Conservation (phyloP, 179 eudicot species). For the Beta corolliflora region DNA sequence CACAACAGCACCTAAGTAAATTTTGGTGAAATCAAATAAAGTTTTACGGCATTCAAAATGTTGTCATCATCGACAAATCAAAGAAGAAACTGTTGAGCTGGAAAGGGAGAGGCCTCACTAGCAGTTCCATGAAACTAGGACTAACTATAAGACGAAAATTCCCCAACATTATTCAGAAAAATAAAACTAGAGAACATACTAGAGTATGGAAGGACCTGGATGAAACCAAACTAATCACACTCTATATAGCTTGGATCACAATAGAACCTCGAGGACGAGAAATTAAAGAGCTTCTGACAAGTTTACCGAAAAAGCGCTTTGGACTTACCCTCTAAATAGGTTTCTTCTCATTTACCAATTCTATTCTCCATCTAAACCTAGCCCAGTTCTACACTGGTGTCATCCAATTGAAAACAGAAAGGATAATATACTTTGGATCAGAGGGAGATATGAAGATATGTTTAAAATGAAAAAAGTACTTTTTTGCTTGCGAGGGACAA, state of each 20-base stretch:
- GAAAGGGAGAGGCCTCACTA: background rate
- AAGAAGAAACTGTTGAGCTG: background rate
- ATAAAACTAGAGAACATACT: background rate
- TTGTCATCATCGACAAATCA: background rate
- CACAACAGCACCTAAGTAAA: slow-evolving; percentile 5
- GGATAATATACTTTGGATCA: too few relatives aligned
- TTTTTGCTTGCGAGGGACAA: background rate
- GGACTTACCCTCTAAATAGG: background rate
- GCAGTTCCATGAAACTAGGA: background rate
- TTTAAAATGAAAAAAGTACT: background rate
- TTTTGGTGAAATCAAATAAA: background rate
- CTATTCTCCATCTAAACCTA: background rate
- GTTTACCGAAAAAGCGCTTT: background rate
- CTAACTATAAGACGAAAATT: background rate
- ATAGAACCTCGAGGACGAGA: background rate
- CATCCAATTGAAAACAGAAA: background rate
- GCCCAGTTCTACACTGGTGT: background rate
- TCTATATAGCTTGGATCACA: background rate
- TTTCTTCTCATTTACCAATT: background rate
- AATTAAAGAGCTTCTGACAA: background rate
- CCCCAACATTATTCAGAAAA: background rate
- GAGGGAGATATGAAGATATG: background rate
- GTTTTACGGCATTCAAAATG: background rate
- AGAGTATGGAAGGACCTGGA: slow-evolving; percentile 7
- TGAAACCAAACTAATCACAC: slow-evolving; percentile 13